These are phyloP conservation scores for Yamadazyma jaroonii DNA, from an alignment of 1,139 yeast species.

Conservation along the genomic window DNA sequence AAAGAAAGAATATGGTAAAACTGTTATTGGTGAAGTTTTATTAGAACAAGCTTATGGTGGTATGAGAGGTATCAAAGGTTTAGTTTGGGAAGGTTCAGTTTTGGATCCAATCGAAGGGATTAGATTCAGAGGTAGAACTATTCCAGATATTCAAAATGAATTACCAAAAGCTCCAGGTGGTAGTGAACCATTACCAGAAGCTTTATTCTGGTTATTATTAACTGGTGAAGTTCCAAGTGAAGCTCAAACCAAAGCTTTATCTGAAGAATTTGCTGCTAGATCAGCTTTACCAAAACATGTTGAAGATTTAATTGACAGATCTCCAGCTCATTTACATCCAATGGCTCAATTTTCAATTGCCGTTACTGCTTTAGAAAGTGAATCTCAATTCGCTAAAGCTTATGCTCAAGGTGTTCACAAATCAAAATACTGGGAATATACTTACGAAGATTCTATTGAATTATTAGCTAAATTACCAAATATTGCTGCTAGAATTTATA, in stretches of 20 bases:
- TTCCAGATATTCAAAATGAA: conserved; percentile 90
- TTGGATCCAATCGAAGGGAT: conserved; percentile 98
- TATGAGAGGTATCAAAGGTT: conserved; percentile 97
- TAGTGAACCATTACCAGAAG: conserved; percentile 82
- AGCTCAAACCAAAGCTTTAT: conserved; percentile 71
- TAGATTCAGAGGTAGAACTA: conserved; percentile 97
- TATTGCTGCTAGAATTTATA: conserved; percentile 92
- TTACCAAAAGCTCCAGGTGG: conserved; percentile 95
- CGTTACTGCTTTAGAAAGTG: conserved; percentile 85
- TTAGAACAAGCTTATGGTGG: conserved; percentile 99
- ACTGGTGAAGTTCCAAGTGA: conserved; percentile 87
- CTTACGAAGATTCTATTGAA: conserved; percentile 86
- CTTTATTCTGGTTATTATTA: conserved; percentile 86
- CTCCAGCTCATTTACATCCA: conserved; percentile 89
- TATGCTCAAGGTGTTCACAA: conserved; percentile 87
- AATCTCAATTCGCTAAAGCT: conserved; percentile 86
- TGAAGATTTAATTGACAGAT: conserved; percentile 73
- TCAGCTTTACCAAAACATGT: conserved; percentile 85
- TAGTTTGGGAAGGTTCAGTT: conserved; percentile 99
- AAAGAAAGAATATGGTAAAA: conserved; percentile 84
- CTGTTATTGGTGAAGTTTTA: conserved; percentile 89
- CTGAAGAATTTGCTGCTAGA: conserved; percentile 83
- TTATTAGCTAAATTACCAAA: conserved; percentile 89
- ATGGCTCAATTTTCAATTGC: conserved; percentile 97
- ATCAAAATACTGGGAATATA: conserved; percentile 88